Percentiles rank a stretch among this genome's conserved stretches.
Conservation (phyloP, 345 rosid species). For the Hibiscus mutabilis region DNA sequence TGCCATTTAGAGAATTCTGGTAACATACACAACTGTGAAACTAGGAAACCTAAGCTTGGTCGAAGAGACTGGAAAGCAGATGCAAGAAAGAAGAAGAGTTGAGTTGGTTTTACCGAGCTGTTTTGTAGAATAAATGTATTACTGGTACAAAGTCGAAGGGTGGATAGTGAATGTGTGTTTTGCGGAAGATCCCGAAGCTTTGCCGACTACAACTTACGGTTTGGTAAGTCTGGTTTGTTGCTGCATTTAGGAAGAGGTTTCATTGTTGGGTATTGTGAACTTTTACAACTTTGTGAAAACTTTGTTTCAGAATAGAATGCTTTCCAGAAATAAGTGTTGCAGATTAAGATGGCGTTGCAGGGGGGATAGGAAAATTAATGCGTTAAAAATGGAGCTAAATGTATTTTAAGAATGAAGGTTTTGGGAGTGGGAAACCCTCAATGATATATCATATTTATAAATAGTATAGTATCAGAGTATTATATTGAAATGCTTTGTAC, state of each 20-base stretch:
- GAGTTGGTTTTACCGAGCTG: constrained; percentile 3
- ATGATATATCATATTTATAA: too few relatives aligned
- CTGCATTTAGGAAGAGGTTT: not conserved
- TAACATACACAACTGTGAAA: constrained; percentile 16
- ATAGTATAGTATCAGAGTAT: too few relatives aligned
- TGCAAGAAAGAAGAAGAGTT: constrained; percentile 48
- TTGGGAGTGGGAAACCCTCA: too few relatives aligned
- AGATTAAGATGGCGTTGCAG: not conserved
- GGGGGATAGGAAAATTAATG: too few relatives aligned
- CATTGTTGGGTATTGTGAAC: not conserved
- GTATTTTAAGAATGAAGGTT: too few relatives aligned
- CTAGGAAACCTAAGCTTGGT: constrained; percentile 20
- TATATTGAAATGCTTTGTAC: too few relatives aligned
- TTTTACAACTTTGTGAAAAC: constrained; percentile 10
- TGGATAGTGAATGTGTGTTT: not conserved
- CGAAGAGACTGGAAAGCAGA: constrained; percentile 71
- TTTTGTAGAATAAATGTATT: constrained; percentile 1
- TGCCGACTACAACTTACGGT: not conserved
- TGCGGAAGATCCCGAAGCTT: constrained; percentile 2
- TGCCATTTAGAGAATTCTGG: constrained; percentile 16
- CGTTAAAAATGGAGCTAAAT: too few relatives aligned
- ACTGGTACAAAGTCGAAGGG: not conserved
- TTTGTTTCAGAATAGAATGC: not conserved
- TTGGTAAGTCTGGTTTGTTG: constrained; percentile 7
- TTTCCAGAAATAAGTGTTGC: not conserved